Base-by-base conservation (phyloP, 768 basidiomycete species). In the Hypholoma fasciculare region DNA sequence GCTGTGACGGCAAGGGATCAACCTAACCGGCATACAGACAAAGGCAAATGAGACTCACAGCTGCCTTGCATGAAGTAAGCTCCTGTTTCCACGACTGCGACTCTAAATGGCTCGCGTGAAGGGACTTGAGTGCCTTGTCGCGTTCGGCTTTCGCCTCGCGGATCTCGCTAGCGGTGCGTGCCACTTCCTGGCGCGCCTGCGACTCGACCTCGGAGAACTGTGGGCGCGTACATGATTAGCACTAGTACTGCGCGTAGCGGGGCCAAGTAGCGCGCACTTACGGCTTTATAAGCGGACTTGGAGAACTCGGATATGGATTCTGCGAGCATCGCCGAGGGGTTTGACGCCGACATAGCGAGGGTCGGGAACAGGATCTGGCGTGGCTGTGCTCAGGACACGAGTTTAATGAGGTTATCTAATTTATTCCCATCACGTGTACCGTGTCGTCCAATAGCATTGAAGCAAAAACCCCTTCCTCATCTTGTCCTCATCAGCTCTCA, bases 201-300 rank as follows among this genome's bases (percentile, higher is more conserved):
- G 79, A 78, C 59, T 89, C 86, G 16, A 82, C 75, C 37, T 80
- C 74, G 13, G 80, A 74, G 57, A 87, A 75, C 87, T 89, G 49
- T 34, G 6, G 30, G 30, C 46, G 36, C 8, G 42, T 39, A 9
- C 14, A 46, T 23, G 47, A 27, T 34, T 34, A 34, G 30, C 30
- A 34, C 30, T 34, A 34, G 30, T 7, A 34, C 30, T 34, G 30
- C 30, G 30, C 9, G 9, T 7, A 34, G 30, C 30, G 30, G 38
- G 36, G 3, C 20, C 9, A 26, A 23, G 16, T 34, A 34, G 30
- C 30, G 36, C 47, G 12, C 11, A 65, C 71, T 62, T 43, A 74
- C 73, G 19, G 64, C 59, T 60, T 69, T 63, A 52, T 71, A 67
- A n/a, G 70, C 66, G 2, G 70, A 59, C 42, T 67, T 69, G 3